These are phyloP conservation scores for Daedaleopsis sinensis DNA, from an alignment of 768 basidiomycete genomes.

Conservation along the genomic window DNA sequence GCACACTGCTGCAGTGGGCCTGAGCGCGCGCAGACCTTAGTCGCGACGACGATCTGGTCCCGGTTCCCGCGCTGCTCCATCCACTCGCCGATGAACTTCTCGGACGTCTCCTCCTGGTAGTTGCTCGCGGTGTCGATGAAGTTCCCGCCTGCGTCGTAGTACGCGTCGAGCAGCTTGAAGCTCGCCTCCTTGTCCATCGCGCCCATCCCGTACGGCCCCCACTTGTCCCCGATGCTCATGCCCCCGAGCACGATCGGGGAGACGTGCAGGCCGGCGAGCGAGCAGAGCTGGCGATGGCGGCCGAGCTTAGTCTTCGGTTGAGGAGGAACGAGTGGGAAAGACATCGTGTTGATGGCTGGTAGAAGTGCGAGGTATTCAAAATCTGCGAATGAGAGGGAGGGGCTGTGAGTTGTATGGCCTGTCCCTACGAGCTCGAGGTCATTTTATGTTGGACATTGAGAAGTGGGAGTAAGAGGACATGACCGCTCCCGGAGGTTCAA, in stretches of 20 bases:
- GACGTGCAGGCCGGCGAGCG: constrained; percentile 39
- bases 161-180: constrained; percentile 44
- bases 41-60: constrained; percentile 41
- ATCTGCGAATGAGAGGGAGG: too few relatives aligned
- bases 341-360: too few relatives aligned
- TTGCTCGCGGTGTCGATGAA: constrained; percentile 40
- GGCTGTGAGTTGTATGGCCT: too few relatives aligned
- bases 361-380: too few relatives aligned
- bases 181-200: constrained; percentile 37
- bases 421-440: too few relatives aligned
- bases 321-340: too few relatives aligned
- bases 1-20: too few relatives aligned
- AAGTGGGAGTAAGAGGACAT: too few relatives aligned
- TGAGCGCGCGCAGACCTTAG: constrained; percentile 28
- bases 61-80: constrained; percentile 38
- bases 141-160: constrained; percentile 37
- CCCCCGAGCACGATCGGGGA: constrained; percentile 43
- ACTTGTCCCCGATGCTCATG: too few relatives aligned
- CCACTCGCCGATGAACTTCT: constrained; percentile 48
- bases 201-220: constrained; percentile 34
- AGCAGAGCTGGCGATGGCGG: constrained; percentile 36
- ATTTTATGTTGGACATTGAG: too few relatives aligned
- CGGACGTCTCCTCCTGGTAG: constrained; percentile 41
- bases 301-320: constrained; percentile 29
- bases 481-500: too few relatives aligned